Base-by-base conservation (phyloP, 768 basidiomycete genomes). In the Phylloporus sp. region DNA sequence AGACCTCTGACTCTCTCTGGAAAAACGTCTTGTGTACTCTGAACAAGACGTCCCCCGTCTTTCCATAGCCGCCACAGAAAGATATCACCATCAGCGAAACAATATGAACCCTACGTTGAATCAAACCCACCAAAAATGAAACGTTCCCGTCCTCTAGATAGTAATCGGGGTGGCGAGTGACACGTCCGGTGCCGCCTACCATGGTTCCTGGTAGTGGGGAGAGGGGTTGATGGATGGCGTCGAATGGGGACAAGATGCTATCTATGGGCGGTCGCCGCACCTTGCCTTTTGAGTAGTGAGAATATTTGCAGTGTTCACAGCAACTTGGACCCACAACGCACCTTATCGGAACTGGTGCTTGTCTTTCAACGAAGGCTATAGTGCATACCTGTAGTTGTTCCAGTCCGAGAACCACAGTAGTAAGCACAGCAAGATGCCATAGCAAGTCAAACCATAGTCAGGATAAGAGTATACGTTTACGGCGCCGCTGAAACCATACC, bases 11-110 rank as follows among this genome's bases (percentile, higher is more conserved):
- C 41, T 88, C 84, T 0, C 84, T 71, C 13, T 74, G 72, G 22
- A 88, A 82, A 34, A 84, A 85, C 4, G 76, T 78, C 0, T 72
- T 70, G 51, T 86, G 84, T 0, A 88, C 73, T 4, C 73, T 64
- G 52, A 84, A 87, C 0, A 76, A 59, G 0, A 68, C 59, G 15
- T 78, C 71, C 10, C 77, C 78, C 3, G 78, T 77, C 85, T 86
- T 55, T 24, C 39, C 9, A 36, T 36, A 61, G 28, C 44, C 54
- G 49, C 41, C 26, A 42, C 35, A n/a, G n/a, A n/a, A 11, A 22
- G 38, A 29, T 7, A 31, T 6, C 4, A 13, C 8, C 22, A 39
- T 63, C 43, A 60, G 58, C 41, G 27, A 27, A 31, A 24, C 9
- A 10, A 49, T 24, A 20, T 27, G 26, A 29, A 16, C n/a, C 12